Evolutionary conservation across 208 protist species (phyloP).

Genomic region (Trypanosoma caninum): DNA sequence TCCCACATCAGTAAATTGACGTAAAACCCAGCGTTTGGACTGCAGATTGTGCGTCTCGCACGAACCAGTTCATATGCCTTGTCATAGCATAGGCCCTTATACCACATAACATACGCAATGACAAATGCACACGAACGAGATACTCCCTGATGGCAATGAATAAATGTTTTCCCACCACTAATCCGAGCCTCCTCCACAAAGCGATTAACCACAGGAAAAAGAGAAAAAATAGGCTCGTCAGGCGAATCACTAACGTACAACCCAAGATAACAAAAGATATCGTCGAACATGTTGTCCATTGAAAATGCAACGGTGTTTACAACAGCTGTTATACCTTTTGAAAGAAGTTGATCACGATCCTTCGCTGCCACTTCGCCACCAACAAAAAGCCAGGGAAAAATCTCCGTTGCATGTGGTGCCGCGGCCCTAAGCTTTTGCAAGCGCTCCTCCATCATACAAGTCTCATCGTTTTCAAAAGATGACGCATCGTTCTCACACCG

Average conservation of each 20-base stretch:
- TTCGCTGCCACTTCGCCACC: conserved; percentile 64
- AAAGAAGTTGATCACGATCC: conserved; percentile 60
- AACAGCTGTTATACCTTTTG: conserved; percentile 90
- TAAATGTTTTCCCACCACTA: conserved; percentile 69
- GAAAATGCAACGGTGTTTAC: conserved; percentile 91
- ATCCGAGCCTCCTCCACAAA: conserved; percentile 77
- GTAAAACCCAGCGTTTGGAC: conserved; percentile 91
- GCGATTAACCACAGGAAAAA: conserved; percentile 84
- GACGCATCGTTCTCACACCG: not conserved
- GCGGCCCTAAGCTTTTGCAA: conserved; percentile 50
- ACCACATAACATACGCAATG: conserved; percentile 93
- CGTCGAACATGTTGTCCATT: conserved; percentile 50
- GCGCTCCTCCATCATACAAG: conserved; percentile 54
- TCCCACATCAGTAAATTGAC: conserved; percentile 83
- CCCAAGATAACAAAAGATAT: conserved; percentile 83
- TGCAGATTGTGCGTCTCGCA: conserved; percentile 61
- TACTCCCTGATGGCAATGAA: conserved; percentile 95
- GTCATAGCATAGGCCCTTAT: conserved; percentile 75
- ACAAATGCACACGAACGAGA: conserved; percentile 88
- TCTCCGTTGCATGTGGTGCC: conserved; percentile 68
- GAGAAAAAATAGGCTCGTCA: conserved; percentile 87
- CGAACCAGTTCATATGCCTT: conserved; percentile 78
- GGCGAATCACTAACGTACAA: conserved; percentile 85
- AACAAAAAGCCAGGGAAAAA: conserved; percentile 84
- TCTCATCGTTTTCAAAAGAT: conserved; percentile 42